Conservation (phyloP, 2,329 filamentous ascomycete genomes). For the Metarhizium rileyi region DNA sequence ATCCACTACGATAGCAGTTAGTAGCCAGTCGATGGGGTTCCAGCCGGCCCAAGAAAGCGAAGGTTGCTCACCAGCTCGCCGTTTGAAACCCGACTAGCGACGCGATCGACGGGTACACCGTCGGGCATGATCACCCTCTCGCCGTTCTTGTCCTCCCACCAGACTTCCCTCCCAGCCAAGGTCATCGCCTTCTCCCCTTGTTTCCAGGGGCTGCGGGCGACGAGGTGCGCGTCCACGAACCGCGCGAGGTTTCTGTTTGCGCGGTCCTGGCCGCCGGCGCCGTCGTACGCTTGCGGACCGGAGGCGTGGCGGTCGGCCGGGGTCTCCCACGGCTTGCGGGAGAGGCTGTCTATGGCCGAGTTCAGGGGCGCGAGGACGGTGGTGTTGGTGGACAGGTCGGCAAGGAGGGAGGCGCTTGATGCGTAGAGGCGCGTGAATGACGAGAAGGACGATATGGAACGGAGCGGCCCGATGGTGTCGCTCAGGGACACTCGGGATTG, state of each 20-base stretch:
- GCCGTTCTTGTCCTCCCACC: constrained; percentile 68
- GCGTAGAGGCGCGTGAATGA: constrained; percentile 69
- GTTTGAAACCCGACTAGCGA: constrained; percentile 71
- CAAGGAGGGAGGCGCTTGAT: constrained; percentile 57
- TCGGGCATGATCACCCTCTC: constrained; percentile 69
- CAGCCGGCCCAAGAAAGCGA: no score
- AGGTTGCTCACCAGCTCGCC: constrained; percentile 58
- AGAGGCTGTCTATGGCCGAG: constrained; percentile 64
- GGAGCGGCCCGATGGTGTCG: constrained; percentile 73
- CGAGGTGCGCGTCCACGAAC: constrained; percentile 81
- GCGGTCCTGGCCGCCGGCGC: constrained; percentile 61
- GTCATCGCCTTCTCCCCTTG: constrained; percentile 57
- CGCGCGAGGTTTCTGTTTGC: constrained; percentile 65
- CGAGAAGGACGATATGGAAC: constrained; percentile 75
- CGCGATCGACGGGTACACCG: constrained; percentile 62
- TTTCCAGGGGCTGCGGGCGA: constrained; percentile 66
- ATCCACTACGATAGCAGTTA: constrained; percentile 45
- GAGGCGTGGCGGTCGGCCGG: constrained; percentile 59
- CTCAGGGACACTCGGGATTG: constrained; percentile 56
- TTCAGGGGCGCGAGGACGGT: constrained; percentile 87
- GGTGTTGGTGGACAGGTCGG: constrained; percentile 56
- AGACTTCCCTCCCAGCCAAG: constrained; percentile 54
- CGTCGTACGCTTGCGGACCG: constrained; percentile 66
- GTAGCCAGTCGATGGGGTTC: not conserved
- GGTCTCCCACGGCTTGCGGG: constrained; percentile 80